Base-by-base conservation (phyloP, 306 rosid genomes). In the Malus orientalis region DNA sequence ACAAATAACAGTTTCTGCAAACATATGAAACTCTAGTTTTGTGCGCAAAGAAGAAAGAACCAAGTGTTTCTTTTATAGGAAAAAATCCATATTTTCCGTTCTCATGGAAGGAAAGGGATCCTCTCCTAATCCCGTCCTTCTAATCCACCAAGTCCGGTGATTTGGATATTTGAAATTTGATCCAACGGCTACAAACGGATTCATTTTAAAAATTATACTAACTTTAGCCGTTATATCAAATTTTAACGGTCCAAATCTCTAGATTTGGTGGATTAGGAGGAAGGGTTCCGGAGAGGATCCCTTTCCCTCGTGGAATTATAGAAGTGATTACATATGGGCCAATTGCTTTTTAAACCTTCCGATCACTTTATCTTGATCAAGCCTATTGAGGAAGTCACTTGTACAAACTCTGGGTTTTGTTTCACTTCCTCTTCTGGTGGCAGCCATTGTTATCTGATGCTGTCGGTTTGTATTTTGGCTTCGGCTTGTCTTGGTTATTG, bases 321-420 rank as follows among this genome's bases (percentile, higher is more conserved):
- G 8, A 36, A 36, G 40, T 36, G 40, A 36, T 7, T 54, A 5
- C 30, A 29, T 53, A 11, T 32, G 73, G 69, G 55, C 73, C 27
- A 36, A 61, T 70, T 68, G 54, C 70, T 67, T 70, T 78, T 67
- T 61, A 6, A 58, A 23, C 23, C 38, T 65, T 70, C 40, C 40
- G 0, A 49, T 71, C 74, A 29, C 73, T 73, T 64, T 49, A 81
- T 81, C 81, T 75, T 65, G 55, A 22, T 33, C 67, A 4, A 4
- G 11, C 72, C n/a, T 6, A 13, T 10, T 6, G 36, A 7, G 18
- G 66, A 10, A 1, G 63, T 12, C 29, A 22, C 61, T 19, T 57
- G 13, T 25, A 58, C 15, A 58, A 58, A 12, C 29, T 58, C 5
- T 54, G 19, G 22, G 19, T 54, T 58, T 22, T 58, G 15, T 58